Evolutionary conservation across 2,329 filamentous ascomycete genomes (phyloP).

Genomic region (Ceratocystis variospora): DNA sequence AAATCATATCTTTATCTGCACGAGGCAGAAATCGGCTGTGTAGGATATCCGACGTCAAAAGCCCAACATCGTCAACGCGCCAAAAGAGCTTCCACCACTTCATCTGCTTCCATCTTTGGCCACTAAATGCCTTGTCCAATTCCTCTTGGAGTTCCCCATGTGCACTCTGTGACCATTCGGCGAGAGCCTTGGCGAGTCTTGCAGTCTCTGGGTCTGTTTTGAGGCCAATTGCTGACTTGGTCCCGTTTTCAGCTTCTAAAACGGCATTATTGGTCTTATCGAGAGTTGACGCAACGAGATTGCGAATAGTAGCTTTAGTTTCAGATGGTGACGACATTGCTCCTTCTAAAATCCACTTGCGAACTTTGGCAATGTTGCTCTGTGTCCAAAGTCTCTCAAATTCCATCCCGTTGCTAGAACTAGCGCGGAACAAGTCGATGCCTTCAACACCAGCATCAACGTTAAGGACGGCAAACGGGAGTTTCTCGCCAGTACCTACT

Average conservation of each 20-base stretch:
- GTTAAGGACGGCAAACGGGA: constrained; percentile 47
- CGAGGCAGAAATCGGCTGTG: constrained; percentile 60
- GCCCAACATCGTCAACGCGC: constrained; percentile 81
- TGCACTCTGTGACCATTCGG: constrained; percentile 61
- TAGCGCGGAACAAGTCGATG: constrained; percentile 52
- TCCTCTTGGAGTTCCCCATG: constrained; percentile 73
- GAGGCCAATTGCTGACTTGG: constrained; percentile 26
- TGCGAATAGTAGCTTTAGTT: constrained; percentile 52
- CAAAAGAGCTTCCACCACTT: constrained; percentile 94
- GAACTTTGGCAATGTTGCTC: constrained; percentile 52
- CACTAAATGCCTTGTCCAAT: constrained; percentile 62
- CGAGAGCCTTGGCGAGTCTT: constrained; percentile 41
- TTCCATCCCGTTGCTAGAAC: constrained; percentile 52
- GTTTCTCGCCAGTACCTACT: constrained; percentile 26
- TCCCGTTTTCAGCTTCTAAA: constrained; percentile 33
- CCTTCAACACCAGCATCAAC: constrained; percentile 47
- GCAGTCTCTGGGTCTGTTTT: constrained; percentile 26
- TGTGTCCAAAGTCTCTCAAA: constrained; percentile 63
- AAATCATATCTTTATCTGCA: constrained; percentile 71
- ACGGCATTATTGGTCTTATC: constrained; percentile 39
- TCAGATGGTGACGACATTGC: constrained; percentile 30
- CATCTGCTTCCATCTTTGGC: constrained; percentile 64
- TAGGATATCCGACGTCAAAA: constrained; percentile 69
- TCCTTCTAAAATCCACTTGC: constrained; percentile 47
- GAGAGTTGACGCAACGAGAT: constrained; percentile 54